Base-by-base conservation (phyloP, 805 yeast species). In the Barnettozyma salicaria region DNA sequence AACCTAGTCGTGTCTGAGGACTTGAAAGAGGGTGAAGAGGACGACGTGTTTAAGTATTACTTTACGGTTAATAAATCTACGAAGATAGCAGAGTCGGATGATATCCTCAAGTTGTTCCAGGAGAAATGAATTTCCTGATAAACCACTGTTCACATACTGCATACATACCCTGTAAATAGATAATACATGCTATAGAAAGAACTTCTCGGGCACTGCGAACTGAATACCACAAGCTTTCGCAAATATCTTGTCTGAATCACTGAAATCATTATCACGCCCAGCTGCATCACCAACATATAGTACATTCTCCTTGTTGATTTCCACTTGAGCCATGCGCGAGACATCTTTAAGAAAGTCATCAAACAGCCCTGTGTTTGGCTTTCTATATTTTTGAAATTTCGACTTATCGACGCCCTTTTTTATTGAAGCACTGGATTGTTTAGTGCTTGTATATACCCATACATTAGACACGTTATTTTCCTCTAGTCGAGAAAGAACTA, bases 251-350 rank as follows among this genome's bases (percentile, higher is more conserved):
- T 90, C 98, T 33, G 83, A 74, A 48, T 84, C 88, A 66, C 92
- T 84, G 54, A 80, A 83, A 58, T 90, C 97, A 0, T 53, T 58
- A 2, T 55, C 51, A 36, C 97, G 66, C 1, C 97, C 98, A 6
- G 96, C 97, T 0, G 97, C 97, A 63, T 90, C 98, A 6, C 98
- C 98, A n/a, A 88, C 89, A 56, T 62, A 92, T 37, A 78, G 65
- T 34, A 85, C 73, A 8, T 58, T 45, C 0, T 53, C 78, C 2
- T 78, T 47, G 7, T 40, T 39, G 0, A 45, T 43, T 3, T 53
- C 49, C 4, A 21, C 26, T 18, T 18, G 20, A 12, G 11, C 12
- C 5, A 21, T 10, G 1, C 33, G 24, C 11, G 21, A 40, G 11
- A 75, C 42, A 47, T 72, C 78, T 12, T 56, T 48, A 6, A 49